Evolutionary conservation across 257 asterid genomes (phyloP).

Genomic region (Nicotiana otophora): DNA sequence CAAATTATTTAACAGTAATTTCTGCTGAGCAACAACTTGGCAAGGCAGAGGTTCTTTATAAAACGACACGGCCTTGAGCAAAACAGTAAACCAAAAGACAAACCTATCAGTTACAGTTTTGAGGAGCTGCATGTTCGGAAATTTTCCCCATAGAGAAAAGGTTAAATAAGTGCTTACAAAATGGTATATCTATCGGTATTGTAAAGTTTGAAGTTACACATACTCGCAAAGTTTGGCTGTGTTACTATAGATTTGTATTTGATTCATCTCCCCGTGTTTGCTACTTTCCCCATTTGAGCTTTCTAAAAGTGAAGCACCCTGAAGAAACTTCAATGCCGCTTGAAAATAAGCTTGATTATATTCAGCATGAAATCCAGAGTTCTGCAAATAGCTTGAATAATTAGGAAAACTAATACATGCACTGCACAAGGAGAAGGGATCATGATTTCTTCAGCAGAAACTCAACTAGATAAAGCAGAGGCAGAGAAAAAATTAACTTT

Average conservation of each 20-base stretch:
- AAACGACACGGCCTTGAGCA: not conserved
- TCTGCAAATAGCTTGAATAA: constrained; percentile 38
- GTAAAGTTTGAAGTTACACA: constrained; percentile 21
- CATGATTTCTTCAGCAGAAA: not conserved
- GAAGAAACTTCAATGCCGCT: constrained; percentile 81
- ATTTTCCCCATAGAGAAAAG: not conserved
- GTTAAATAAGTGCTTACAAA: not conserved
- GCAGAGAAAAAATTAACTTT: not conserved
- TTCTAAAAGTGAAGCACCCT: constrained; percentile 79
- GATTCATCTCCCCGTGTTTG: constrained; percentile 54
- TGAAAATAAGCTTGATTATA: constrained; percentile 67
- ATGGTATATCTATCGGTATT: not conserved
- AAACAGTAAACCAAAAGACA: constrained; percentile 5
- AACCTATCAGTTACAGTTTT: not conserved
- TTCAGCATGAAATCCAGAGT: constrained; percentile 66
- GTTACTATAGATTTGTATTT: constrained; percentile 52
- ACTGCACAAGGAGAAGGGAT: not conserved
- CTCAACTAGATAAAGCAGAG: constrained; percentile 4
- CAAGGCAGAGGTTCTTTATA: not conserved
- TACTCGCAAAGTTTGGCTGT: constrained; percentile 86
- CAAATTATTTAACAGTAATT: not conserved
- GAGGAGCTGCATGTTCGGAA: not conserved
- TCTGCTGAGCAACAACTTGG: not conserved
- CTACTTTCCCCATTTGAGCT: constrained; percentile 41
- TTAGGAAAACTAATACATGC: constrained; percentile 14